A percentile compares a stretch with the other conserved stretches of the same genome.
Conservation (phyloP, 2,329 filamentous ascomycete genomes). For the Xylaria multiplex region DNA sequence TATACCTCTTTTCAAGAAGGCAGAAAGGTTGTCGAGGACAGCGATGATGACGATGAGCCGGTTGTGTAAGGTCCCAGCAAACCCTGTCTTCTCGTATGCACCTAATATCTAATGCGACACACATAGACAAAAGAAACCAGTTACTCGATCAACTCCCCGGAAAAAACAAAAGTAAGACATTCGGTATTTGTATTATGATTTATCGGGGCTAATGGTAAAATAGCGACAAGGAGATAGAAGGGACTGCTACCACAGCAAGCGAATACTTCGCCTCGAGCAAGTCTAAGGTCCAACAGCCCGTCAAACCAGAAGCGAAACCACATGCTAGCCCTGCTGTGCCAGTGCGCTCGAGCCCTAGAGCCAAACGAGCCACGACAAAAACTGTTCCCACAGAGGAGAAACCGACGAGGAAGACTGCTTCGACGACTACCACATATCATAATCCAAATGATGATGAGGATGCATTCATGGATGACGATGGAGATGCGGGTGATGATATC, state of each 20-base stretch:
- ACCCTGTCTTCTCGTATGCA: not conserved
- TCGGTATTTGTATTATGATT: conserved; percentile 15
- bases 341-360: conserved; percentile 64
- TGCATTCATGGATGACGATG: conserved; percentile 72
- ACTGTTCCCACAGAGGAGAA: conserved; percentile 48
- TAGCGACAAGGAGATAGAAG: conserved; percentile 57
- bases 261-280: conserved; percentile 66
- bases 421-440: conserved; percentile 55
- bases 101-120: conserved; percentile 34
- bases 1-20: conserved; percentile 51
- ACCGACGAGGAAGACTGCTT: conserved; percentile 56
- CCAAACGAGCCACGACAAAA: conserved; percentile 52
- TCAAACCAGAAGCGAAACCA: conserved; percentile 55
- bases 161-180: conserved; percentile 65
- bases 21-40: conserved; percentile 82
- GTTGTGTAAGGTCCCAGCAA: conserved; percentile 57
- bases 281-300: conserved; percentile 54
- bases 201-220: conserved; percentile 23
- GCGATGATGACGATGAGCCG: conserved; percentile 74
- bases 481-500: conserved; percentile 82
- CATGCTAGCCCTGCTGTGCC: conserved; percentile 55
- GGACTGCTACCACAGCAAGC: conserved; percentile 64
- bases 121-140: conserved; percentile 64
- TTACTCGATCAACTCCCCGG: conserved; percentile 59
- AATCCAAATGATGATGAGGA: conserved; percentile 63